phyloP scores from a whole-genome alignment of 2,329 filamentous ascomycete genomes.

The Colletotrichum sp. region DNA sequence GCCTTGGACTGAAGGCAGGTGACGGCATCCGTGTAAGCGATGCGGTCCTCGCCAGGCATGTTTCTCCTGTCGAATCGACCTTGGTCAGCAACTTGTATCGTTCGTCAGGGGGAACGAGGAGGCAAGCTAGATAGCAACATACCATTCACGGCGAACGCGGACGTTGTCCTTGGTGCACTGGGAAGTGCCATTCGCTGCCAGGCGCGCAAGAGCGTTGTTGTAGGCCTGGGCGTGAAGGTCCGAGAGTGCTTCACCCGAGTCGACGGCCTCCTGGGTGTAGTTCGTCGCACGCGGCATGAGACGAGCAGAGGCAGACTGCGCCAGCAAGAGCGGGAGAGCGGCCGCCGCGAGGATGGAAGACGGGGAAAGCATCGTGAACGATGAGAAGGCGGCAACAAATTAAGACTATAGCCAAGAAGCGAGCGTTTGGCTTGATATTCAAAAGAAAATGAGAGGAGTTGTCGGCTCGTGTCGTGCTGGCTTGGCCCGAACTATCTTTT shows the following conservation, averaged over 20 bases:
- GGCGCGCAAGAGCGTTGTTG: neutral
- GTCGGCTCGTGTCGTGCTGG: neutral
- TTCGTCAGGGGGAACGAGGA: neutral
- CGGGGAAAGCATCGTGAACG: neutral
- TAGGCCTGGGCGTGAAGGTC: neutral
- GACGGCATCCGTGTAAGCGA: conserved; percentile 1
- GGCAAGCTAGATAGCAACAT: neutral
- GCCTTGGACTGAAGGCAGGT: neutral
- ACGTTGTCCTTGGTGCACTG: neutral
- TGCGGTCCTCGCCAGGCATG: neutral
- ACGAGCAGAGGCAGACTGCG: neutral
- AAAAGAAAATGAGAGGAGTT: neutral
- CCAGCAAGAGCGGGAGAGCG: neutral
- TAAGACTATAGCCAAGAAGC: neutral
- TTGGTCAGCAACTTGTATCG: neutral
- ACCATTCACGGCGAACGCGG: neutral
- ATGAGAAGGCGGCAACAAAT: neutral
- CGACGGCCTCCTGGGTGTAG: neutral
- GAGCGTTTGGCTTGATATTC: neutral
- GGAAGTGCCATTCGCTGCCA: neutral
- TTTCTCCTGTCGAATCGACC: neutral
- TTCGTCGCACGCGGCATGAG: neutral
- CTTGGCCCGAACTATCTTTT: neutral
- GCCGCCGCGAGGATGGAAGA: neutral
- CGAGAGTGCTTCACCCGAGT: neutral